Base-by-base conservation (phyloP, 164 flowering plant genomes). In the Vitis amurensis region DNA sequence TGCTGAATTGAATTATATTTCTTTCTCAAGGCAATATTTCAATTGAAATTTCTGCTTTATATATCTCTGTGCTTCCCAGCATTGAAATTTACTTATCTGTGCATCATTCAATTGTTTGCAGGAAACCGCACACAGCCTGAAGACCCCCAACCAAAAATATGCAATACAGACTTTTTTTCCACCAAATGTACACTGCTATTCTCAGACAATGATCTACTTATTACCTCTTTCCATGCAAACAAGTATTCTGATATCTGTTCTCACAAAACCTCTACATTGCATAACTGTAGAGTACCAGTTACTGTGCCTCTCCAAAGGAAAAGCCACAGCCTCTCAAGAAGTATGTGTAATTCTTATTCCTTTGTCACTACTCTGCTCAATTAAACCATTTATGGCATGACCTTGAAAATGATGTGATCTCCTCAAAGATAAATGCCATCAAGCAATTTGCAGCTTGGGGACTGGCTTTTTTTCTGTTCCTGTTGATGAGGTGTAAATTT, bases 51-150 rank as follows among this genome's bases (percentile, higher is more conserved):
- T 37, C 44, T 37, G 4, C 44, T 37, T 29, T 19, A 13, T 31
- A 16, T 68, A 17, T 68, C 23, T 55, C 47, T 5, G 7, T 8
- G 9, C 31, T 37, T 55, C 51, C 47, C 29, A 8, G 61, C 57
- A 50, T 15, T 19, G 16, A 64, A 50, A 62, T 16, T 64, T 71
- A 55, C 61, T 17, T 64, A 27, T 72, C 9, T 52, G 27, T 71
- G 49, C 27, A 37, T 77, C 12, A 49, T 64, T 49, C 16, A 13
- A 61, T 55, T 58, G 59, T 63, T 69, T 73, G 58, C 85, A 90
- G 97, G 88, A 70, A 74, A 73, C 79, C 56, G 63, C 72, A 51
- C 69, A 73, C 68, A 77, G 56, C 73, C 64, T 81, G 68, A 80
- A 78, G 78, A 58, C 59, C 17, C 62, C 73, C 15, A 53, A 70